These are phyloP conservation scores for Camelina laxa DNA, from an alignment of 345 rosid genomes.

Conservation along the genomic window DNA sequence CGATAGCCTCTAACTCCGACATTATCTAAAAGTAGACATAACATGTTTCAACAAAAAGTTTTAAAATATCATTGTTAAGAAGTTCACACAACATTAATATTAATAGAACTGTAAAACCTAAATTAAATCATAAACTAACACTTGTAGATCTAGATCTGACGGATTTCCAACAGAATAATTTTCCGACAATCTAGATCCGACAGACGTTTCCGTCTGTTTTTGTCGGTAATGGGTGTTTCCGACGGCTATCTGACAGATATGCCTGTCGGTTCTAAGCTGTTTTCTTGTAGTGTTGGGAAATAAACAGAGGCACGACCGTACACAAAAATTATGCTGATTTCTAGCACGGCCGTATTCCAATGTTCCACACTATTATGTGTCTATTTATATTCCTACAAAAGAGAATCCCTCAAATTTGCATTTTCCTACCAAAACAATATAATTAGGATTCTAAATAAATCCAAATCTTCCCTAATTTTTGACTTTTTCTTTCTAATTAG, in stretches of 20 bases:
- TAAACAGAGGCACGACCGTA: not conserved
- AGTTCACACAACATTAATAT: not conserved
- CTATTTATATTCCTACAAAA: not conserved
- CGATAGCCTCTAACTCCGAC: conserved; percentile 64
- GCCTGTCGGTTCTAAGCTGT: too few species aligned
- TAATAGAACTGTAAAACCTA: not conserved
- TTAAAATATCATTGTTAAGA: not conserved
- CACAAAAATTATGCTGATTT: not conserved
- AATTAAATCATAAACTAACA: conserved; percentile 12
- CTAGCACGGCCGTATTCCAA: too few species aligned
- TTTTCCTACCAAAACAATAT: too few species aligned
- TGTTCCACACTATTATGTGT: not conserved
- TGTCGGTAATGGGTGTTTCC: too few species aligned
- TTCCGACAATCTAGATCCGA: too few species aligned
- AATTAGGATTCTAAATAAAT: not conserved
- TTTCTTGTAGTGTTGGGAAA: not conserved
- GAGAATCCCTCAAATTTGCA: not conserved
- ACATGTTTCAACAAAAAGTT: not conserved
- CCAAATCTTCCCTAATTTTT: not conserved
- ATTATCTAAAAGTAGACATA: conserved; percentile 44
- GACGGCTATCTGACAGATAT: too few species aligned
- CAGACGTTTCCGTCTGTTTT: too few species aligned
- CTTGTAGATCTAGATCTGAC: too few species aligned
- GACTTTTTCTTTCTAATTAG: not conserved
- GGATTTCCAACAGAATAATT: too few species aligned